These are phyloP conservation scores for Malus hybrid DNA, from an alignment of 331 rosid genomes.

Conservation along the genomic window DNA sequence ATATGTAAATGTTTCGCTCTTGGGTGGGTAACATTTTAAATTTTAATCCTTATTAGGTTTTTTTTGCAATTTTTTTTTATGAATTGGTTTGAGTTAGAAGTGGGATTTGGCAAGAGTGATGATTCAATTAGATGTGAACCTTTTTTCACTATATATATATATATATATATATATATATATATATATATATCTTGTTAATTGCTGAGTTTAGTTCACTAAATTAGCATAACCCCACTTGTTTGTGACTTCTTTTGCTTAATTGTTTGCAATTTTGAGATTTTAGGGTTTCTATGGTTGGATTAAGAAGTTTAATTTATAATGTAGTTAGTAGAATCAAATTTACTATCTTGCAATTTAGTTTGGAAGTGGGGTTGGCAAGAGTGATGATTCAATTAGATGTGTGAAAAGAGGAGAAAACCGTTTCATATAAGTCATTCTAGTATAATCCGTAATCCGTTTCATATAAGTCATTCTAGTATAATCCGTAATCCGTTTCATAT, in stretches of 20 bases:
- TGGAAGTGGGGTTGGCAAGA: conserved; percentile 22
- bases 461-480: too few species aligned
- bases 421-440: too few species aligned
- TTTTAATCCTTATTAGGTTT: not conserved
- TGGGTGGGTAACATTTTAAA: conserved; percentile 41
- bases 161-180: too few species aligned
- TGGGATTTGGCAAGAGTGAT: conserved; percentile 36
- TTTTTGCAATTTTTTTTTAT: not conserved
- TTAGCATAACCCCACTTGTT: not conserved
- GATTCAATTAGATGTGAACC: conserved; percentile 47
- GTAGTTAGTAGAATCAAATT: too few species aligned
- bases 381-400: conserved; percentile 75
- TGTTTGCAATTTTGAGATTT: not conserved
- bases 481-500: not conserved
- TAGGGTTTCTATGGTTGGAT: not conserved
- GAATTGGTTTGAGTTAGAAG: not conserved
- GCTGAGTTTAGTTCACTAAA: not conserved
- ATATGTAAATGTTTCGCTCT: conserved; percentile 17
- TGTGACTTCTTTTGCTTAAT: not conserved
- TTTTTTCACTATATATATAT: too few species aligned
- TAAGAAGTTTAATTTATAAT: not conserved
- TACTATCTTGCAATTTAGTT: not conserved
- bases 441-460: too few species aligned
- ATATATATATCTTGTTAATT: not conserved
- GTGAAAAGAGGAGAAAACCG: conserved; percentile 22